A percentile compares a stretch with the other conserved stretches of the same genome.
Evolutionary conservation across 352 stramenopile species (phyloP).

Genomic region (Phytopythium montanum): DNA sequence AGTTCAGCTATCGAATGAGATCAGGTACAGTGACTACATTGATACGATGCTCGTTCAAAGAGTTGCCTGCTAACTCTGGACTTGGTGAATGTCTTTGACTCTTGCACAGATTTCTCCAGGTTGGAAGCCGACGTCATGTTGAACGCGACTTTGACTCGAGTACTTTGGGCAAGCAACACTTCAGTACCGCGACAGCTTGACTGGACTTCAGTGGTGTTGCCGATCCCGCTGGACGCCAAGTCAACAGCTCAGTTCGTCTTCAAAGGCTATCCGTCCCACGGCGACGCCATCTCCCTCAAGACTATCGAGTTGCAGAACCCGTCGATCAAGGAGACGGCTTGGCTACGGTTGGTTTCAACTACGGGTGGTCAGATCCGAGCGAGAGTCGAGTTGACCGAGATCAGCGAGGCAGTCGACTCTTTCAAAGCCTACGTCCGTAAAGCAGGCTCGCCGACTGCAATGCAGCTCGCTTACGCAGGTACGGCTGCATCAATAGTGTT

Average conservation of each 20-base stretch:
- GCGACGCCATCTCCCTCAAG: conserved; percentile 40
- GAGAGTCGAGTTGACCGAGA: background rate
- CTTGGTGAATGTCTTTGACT: background rate
- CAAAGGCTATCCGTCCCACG: conserved; percentile 13
- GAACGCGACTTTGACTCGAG: conserved; percentile 15
- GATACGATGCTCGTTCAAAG: background rate
- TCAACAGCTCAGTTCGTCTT: conserved; percentile 33
- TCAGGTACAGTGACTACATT: conserved; percentile 20
- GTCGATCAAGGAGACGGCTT: conserved; percentile 5
- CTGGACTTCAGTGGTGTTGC: conserved; percentile 26
- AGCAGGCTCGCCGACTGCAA: background rate
- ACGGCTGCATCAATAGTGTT: background rate
- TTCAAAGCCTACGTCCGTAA: background rate
- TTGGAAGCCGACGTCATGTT: conserved; percentile 31
- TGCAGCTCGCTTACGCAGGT: background rate
- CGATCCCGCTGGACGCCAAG: conserved; percentile 17
- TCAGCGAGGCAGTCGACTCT: background rate
- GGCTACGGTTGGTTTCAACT: conserved; percentile 15
- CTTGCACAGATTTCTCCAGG: conserved; percentile 28
- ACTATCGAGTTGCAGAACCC: conserved; percentile 20
- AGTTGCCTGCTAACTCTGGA: background rate
- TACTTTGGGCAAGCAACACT: conserved; percentile 34
- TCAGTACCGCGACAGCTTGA: conserved; percentile 4
- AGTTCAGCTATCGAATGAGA: conserved; percentile 29
- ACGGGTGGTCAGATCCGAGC: background rate